These are phyloP conservation scores for Crithidia thermophila DNA, from an alignment of 208 protist genomes.

Conservation along the genomic window DNA sequence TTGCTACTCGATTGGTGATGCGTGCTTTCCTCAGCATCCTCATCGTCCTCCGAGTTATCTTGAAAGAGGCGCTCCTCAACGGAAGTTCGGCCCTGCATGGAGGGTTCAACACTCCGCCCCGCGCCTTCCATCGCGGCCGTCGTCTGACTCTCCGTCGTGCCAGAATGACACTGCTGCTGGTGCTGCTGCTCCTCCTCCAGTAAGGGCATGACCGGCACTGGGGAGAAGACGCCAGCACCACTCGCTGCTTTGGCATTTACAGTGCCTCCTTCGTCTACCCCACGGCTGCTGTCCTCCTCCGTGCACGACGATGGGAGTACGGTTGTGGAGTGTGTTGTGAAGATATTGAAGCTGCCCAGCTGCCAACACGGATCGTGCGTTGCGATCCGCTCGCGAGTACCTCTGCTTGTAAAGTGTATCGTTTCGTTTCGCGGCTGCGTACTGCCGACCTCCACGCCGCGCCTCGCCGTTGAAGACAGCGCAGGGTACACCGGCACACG, in stretches of 20 bases:
- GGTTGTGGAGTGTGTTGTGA: conserved; percentile 34
- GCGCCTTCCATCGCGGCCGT: too few species aligned
- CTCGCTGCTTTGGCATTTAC: too few species aligned
- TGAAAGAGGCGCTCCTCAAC: conserved; percentile 15
- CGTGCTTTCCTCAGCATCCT: background rate
- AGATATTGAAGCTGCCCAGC: conserved; percentile 35
- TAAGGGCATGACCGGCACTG: background rate
- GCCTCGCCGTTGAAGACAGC: too few species aligned
- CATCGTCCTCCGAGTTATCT: background rate
- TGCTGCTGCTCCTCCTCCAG: background rate
- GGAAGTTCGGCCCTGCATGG: conserved; percentile 1
- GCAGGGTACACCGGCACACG: background rate
- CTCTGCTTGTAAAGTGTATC: too few species aligned
- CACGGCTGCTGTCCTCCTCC: too few species aligned
- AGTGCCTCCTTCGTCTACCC: too few species aligned
- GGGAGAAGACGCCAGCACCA: background rate
- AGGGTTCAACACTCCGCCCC: background rate
- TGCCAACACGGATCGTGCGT: background rate
- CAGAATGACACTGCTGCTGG: background rate
- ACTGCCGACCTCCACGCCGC: too few species aligned
- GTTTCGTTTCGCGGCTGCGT: too few species aligned
- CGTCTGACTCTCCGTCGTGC: too few species aligned
- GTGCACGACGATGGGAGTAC: too few species aligned
- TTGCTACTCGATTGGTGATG: too few species aligned
- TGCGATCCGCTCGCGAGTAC: background rate